These are phyloP conservation scores for Dunaliella primolecta DNA, from an alignment of 139 green algal species.

Conservation along the genomic window DNA sequence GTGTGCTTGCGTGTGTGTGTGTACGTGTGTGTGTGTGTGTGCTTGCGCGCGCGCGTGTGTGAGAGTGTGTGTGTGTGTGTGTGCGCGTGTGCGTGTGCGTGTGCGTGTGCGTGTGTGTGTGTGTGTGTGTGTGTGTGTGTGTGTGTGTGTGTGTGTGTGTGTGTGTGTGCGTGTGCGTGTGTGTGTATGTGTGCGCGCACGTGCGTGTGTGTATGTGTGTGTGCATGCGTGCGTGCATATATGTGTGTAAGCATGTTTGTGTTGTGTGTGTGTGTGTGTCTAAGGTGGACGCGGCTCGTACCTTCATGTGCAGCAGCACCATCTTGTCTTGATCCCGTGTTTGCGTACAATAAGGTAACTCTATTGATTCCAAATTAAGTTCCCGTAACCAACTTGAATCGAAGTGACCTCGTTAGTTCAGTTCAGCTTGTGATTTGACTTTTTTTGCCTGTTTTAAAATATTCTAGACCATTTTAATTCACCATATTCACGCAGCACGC, in stretches of 20 bases:
- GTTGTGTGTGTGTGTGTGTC: not conserved
- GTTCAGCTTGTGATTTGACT: too few relatives aligned
- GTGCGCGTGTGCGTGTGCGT: too few relatives aligned
- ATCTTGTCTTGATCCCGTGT: too few relatives aligned
- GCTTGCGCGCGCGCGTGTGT: conserved; percentile 23
- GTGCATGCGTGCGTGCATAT: not conserved
- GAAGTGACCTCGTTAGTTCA: too few relatives aligned
- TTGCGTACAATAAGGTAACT: too few relatives aligned
- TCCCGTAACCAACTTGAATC: too few relatives aligned
- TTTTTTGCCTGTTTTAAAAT: too few relatives aligned
- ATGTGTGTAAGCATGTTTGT: not conserved
- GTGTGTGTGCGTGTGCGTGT: not conserved
- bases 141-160: too few relatives aligned
- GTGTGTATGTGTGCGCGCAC: not conserved
- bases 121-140: not conserved
- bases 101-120: too few relatives aligned
- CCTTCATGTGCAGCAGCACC: conserved; percentile 66
- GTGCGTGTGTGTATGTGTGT: not conserved
- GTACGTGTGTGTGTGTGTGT: not conserved
- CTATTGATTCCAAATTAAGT: too few relatives aligned
- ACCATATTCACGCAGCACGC: too few relatives aligned
- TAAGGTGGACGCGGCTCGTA: conserved; percentile 5
- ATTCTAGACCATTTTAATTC: too few relatives aligned
- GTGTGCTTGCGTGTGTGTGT: not conserved
- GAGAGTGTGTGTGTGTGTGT: not conserved